Conservation (phyloP, 2,329 filamentous ascomycete species). For the Botrytis fabae region DNA sequence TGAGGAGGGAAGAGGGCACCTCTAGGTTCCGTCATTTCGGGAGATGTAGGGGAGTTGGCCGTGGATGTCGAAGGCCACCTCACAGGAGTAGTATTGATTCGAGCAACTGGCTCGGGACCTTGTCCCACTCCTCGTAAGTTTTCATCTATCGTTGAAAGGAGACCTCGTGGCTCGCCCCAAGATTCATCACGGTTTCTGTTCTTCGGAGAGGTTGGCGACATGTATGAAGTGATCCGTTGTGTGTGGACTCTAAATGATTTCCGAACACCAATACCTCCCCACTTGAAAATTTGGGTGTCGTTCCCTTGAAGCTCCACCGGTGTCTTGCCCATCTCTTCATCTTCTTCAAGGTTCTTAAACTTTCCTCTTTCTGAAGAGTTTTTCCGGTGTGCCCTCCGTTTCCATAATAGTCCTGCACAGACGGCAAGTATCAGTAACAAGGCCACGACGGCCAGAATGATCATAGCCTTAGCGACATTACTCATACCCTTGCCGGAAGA, state of each 20-base stretch:
- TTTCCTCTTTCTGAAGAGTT: not conserved
- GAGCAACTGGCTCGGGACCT: not conserved
- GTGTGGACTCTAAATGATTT: conserved; percentile 7
- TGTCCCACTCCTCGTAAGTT: not conserved
- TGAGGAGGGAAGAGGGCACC: conserved; percentile 1
- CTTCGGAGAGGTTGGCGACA: not conserved
- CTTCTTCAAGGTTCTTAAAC: conserved; percentile 20
- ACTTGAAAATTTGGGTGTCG: conserved; percentile 16
- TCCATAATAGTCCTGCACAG: conserved; percentile 1
- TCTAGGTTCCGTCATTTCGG: not conserved
- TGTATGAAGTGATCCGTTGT: conserved; percentile 15
- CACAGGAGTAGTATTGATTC: not conserved
- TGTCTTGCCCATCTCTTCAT: not conserved
- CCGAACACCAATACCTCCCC: conserved; percentile 18
- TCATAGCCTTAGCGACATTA: conserved; percentile 14
- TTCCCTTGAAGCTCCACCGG: conserved; percentile 17
- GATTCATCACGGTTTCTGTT: not conserved
- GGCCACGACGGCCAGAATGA: conserved; percentile 3
- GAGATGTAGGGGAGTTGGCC: conserved; percentile 6
- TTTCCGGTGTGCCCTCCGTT: not conserved
- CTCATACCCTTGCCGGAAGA: conserved; percentile 1
- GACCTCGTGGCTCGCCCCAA: conserved; percentile 14
- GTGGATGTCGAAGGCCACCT: conserved; percentile 16
- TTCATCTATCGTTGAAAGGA: conserved; percentile 4
- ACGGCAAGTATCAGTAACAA: conserved; percentile 15